Evolutionary conservation across 1,284 basidiomycete species (phyloP).

Genomic region (Microbotryum intermedium): DNA sequence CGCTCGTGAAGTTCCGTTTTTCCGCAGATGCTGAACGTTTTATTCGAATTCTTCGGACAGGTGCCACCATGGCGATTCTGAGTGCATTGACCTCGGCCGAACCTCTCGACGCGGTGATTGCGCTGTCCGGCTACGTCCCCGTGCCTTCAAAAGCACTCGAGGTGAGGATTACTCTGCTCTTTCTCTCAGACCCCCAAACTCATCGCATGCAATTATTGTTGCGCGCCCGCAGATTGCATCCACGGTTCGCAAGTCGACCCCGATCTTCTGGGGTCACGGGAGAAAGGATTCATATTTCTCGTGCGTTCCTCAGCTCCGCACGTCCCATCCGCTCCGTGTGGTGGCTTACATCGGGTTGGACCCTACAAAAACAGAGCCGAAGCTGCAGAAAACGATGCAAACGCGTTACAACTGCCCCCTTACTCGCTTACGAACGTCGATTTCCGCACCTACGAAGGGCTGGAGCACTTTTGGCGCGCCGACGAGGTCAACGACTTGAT

Average conservation of each 20-base stretch:
- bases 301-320: background rate
- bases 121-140: constrained; percentile 19
- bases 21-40: too few relatives aligned
- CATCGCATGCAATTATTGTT: too few relatives aligned
- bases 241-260: background rate
- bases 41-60: background rate
- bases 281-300: constrained; percentile 12
- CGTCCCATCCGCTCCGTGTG: background rate
- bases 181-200: background rate
- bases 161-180: background rate
- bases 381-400: background rate
- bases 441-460: constrained; percentile 5
- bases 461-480: constrained; percentile 15
- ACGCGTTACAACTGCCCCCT: background rate
- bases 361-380: background rate
- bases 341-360: background rate
- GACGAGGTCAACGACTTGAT: constrained; percentile 11
- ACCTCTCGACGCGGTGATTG: constrained; percentile 16
- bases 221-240: background rate
- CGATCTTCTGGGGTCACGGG: constrained; percentile 23
- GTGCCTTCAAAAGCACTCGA: background rate
- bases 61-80: constrained; percentile 24
- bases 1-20: too few relatives aligned
- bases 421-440: background rate
- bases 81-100: background rate